These are phyloP conservation scores for Colletotrichum sp. DNA, from an alignment of 2,329 filamentous ascomycete genomes.

Conservation along the genomic window DNA sequence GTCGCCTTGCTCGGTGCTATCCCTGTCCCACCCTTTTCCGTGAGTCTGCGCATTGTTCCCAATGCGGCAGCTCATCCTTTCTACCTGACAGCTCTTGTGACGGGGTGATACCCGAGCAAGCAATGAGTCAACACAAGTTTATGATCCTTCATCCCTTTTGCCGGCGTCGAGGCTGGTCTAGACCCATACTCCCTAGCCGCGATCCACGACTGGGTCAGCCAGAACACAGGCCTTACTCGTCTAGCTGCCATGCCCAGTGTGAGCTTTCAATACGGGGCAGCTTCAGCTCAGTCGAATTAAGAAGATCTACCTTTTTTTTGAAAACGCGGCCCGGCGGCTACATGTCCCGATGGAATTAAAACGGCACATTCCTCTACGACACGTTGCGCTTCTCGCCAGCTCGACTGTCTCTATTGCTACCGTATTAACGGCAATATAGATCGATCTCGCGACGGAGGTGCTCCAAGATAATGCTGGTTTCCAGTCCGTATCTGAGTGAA, in stretches of 20 bases:
- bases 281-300: no score
- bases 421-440: constrained; percentile 54
- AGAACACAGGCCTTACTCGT: no score
- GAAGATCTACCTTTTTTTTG: constrained; percentile 34
- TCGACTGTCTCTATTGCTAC: constrained; percentile 46
- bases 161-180: background rate
- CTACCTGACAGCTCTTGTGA: background rate
- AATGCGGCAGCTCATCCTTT: background rate
- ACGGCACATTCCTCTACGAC: constrained; percentile 44
- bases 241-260: no score
- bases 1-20: no score
- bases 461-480: constrained; percentile 36
- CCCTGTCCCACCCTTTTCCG: no score
- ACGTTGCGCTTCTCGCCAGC: constrained; percentile 43
- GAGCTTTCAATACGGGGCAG: no score
- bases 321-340: constrained; percentile 28
- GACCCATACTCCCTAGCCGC: constrained; percentile 27
- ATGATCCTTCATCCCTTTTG: background rate
- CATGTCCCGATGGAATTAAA: constrained; percentile 32
- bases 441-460: constrained; percentile 41
- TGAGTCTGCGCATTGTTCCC: no score
- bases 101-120: background rate
- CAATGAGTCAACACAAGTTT: rapidly evolving
- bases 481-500: constrained; percentile 37
- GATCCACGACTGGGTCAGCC: constrained; percentile 23